These are phyloP conservation scores for Xylaria sp. DNA, from an alignment of 2,329 filamentous ascomycete genomes.

Conservation along the genomic window DNA sequence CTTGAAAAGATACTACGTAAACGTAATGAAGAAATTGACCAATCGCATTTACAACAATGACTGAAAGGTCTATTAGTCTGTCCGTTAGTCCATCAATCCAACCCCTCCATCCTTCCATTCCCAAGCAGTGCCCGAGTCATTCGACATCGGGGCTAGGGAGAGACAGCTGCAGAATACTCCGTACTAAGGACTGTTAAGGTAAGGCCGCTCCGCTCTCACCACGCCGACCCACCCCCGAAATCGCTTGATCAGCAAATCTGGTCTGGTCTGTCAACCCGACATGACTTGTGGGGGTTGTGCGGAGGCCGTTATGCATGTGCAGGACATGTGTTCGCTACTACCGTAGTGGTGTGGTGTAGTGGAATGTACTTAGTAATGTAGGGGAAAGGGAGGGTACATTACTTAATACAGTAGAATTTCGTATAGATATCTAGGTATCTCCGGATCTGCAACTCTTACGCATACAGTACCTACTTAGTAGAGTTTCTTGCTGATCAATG, in stretches of 20 bases:
- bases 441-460: not conserved
- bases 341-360: not conserved
- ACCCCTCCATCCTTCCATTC: not conserved
- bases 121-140: too few relatives aligned
- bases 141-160: not conserved
- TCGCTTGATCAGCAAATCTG: not conserved
- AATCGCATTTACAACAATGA: too few relatives aligned
- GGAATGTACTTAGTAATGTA: too few relatives aligned
- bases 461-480: too few relatives aligned
- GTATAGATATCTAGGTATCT: not conserved
- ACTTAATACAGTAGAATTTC: too few relatives aligned
- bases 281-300: not conserved
- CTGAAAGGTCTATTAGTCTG: too few relatives aligned
- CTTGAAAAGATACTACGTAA: too few relatives aligned
- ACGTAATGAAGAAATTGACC: too few relatives aligned
- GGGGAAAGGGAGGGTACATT: too few relatives aligned
- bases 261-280: not conserved
- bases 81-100: too few relatives aligned
- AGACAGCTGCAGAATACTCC: not conserved
- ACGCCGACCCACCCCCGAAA: slow-evolving; percentile 1
- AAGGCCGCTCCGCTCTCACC: not conserved
- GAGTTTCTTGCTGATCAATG: slow-evolving; percentile 7
- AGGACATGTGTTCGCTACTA: not conserved
- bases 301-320: too few relatives aligned
- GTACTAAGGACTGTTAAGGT: not conserved